Percentiles rank a stretch among this genome's conserved stretches.
Evolutionary conservation across 2,329 filamentous ascomycete species (phyloP).

Genomic region (Colletotrichum endophyticum): DNA sequence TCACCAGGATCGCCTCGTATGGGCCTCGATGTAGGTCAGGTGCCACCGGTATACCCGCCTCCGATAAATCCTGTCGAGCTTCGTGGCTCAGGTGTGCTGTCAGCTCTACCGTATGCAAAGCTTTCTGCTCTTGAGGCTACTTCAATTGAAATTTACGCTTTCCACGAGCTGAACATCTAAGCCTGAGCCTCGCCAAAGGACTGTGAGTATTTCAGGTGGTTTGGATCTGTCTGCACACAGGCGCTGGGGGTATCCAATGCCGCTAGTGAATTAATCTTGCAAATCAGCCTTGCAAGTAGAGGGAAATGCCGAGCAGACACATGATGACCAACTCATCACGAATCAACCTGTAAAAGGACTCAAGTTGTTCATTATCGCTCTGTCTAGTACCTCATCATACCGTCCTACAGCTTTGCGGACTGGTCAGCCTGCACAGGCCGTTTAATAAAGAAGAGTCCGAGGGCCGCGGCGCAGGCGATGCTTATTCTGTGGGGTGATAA

Average conservation of each 20-base stretch:
- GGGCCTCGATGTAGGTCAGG: background rate
- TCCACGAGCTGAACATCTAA: background rate
- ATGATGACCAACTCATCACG: background rate
- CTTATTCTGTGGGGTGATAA: background rate
- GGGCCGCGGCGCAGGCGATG: background rate
- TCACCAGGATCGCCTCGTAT: background rate
- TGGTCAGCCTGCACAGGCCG: background rate
- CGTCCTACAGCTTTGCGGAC: background rate
- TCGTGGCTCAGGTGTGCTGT: background rate
- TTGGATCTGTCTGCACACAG: background rate
- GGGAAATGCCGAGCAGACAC: background rate
- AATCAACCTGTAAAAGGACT: background rate
- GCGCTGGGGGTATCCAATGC: background rate
- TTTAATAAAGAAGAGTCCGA: background rate
- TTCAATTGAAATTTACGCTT: background rate
- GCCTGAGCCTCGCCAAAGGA: background rate
- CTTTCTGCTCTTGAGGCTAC: background rate
- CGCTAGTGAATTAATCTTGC: background rate
- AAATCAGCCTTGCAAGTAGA: background rate
- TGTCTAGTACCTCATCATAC: background rate
- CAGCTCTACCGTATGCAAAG: background rate
- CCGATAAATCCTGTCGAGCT: background rate
- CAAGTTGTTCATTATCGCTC: background rate
- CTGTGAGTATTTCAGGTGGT: background rate
- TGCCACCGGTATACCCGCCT: background rate